These are phyloP conservation scores for Vaccinium corymbosum DNA, from an alignment of 148 eudicot genomes.

Conservation along the genomic window DNA sequence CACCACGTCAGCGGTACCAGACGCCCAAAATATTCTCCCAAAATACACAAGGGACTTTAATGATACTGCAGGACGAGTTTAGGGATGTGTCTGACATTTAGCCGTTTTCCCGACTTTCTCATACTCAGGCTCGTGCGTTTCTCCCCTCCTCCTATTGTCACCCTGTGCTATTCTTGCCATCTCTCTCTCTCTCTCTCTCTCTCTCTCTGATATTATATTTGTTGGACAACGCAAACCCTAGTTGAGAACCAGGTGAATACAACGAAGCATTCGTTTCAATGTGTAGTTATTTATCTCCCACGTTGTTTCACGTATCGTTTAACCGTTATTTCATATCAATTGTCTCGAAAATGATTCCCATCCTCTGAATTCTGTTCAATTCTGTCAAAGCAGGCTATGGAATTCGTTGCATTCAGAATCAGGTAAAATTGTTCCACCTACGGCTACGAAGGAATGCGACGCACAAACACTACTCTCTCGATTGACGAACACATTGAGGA, in stretches of 20 bases:
- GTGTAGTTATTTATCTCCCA: background rate
- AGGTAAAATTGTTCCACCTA: too few species aligned
- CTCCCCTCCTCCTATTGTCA: background rate
- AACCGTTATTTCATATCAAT: background rate
- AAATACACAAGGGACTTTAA: background rate
- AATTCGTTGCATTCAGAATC: background rate
- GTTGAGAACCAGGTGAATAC: constrained; percentile 3
- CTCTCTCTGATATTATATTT: background rate
- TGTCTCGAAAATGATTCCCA: background rate
- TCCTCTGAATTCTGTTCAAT: background rate
- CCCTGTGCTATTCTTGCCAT: constrained; percentile 3
- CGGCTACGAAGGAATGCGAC: background rate
- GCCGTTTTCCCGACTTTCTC: background rate
- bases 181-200: background rate
- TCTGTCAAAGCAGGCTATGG: background rate
- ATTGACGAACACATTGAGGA: background rate
- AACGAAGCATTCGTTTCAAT: background rate
- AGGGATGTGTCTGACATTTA: background rate
- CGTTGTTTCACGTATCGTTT: background rate
- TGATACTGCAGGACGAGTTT: background rate
- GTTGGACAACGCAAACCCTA: constrained; percentile 17
- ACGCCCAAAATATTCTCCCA: too few species aligned
- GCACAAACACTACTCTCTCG: too few species aligned
- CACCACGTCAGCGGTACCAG: too few species aligned
- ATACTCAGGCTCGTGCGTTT: background rate